Base-by-base conservation (phyloP, 805 yeast species). In the Lachancea fermentati region DNA sequence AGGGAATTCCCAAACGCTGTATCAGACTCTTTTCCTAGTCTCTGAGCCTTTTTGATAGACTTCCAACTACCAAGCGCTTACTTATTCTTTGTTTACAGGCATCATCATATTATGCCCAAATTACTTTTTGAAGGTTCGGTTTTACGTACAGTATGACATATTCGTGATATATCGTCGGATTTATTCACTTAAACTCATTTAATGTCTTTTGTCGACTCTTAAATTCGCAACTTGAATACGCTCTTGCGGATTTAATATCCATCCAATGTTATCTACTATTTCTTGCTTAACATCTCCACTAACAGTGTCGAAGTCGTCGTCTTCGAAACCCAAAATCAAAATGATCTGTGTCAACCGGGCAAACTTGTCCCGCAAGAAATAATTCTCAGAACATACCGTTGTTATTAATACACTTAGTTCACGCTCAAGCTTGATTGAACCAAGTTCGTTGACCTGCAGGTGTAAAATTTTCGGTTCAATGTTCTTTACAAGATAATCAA, bases 271-370 rank as follows among this genome's bases (percentile, higher is more conserved):
- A 16, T 39, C 48, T 15, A 63, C 67, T 33, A 73, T 67, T 36
- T 71, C 74, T 14, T 72, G 73, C 31, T 59, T 61, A 19, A 62
- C 40, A 31, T 60, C 66, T 8, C 53, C 55, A 5, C 55, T 54
- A n/a, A 46, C 52, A 2, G 52, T 44, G 30, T 58, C 58, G 34
- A 62, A 58, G 42, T 74, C 77, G 38, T 73, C 80, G 44, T 84
- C 89, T 50, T 87, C 96, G 64, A 87, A 72, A 4, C 95, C 93
- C 30, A 88, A 68, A 33, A 87, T 68, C 68, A 86, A 74, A 15
- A 87, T 83, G 32, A 93, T 72, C 58, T 91, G 97, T 0, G 96
- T 87, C 4, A 87, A 78, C 43, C 87, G 70, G 5, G 83, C 71
- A 55, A 91, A 91, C 50, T 76, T 75, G 45, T 86, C 93, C 44